Evolutionary conservation across 164 flowering plant genomes (phyloP), one percentile per base, ranked within the genome.

Genomic region (Aristolochia californica): DNA sequence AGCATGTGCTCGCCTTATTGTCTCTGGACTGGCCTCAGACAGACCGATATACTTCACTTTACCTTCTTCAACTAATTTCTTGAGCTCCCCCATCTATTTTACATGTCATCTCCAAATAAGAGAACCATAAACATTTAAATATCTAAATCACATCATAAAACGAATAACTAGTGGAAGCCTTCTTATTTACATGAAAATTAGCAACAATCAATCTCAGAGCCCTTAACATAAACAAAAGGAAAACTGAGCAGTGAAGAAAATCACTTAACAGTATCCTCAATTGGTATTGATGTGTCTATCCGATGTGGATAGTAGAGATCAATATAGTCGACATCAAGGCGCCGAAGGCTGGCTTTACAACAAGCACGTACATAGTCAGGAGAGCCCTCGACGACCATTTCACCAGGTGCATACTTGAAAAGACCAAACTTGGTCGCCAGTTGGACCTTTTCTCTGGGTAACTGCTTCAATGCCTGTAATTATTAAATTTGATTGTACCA

Each of bases 1-100:
- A 22, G 83, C 80, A 64, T 78, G 75, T 21, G 84, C 87, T 47
- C 84, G 78, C 67, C 78, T 76, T 57, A 80, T 74, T 27, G 83
- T 82, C 43, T 73, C 71, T 2, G 81, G 65, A 44, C 76, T 74
- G 15, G 87, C 83, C 60, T 82, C 84, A 48, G 74, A 74, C 47
- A 68, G 55, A 40, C 74, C 77, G 45, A 74, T 34, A 54, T 68
- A 66, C 56, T 70, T 74, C 24, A 74, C 61, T 47, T 74, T 74
- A 40, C 77, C 74, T 58, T 74, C 72, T 56, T 74, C 72, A 25
- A 68, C 74, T 61, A 74, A 66, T 61, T 70, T 74, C 58, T 74
- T 74, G 18, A 70, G 66, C 50, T 74, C 74, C 27, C 65, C 72
- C 72, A 74, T 68, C 72, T 70, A 59, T 38, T 13, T 51, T 48